phyloP scores from a whole-genome alignment of 2,329 filamentous ascomycete genomes.

The Rutstroemia sp. region DNA sequence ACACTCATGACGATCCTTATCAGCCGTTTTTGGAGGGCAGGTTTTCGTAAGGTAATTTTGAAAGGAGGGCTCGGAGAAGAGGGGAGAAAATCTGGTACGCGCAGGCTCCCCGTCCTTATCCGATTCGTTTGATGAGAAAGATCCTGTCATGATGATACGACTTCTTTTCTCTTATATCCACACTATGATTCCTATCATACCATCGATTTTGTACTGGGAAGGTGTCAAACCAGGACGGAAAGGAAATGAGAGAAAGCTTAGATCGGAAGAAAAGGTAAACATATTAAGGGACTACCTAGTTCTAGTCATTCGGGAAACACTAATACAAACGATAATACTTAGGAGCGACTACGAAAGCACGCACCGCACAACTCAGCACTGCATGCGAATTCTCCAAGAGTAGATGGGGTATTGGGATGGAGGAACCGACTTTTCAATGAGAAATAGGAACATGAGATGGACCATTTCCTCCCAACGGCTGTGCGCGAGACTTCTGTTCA shows the following conservation, averaged over 20 bases:
- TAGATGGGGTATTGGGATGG: no score
- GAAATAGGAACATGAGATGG: no score
- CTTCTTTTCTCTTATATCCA: not conserved
- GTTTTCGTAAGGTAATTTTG: not conserved
- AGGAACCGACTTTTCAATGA: no score
- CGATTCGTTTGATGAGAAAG: not conserved
- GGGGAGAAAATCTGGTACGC: not conserved
- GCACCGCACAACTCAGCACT: no score
- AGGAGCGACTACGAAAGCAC: not conserved
- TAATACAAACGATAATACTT: not conserved
- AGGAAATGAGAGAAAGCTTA: not conserved
- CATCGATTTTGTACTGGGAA: not conserved
- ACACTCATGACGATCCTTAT: conserved; percentile 1
- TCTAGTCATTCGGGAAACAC: not conserved
- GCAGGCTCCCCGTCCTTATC: not conserved
- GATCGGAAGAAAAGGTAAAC: not conserved
- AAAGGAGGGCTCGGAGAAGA: not conserved
- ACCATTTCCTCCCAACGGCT: no score
- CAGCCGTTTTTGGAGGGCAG: not conserved
- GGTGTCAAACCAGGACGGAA: not conserved
- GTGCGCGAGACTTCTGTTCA: no score
- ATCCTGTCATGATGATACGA: not conserved
- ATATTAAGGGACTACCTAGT: not conserved
- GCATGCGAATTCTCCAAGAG: no score
- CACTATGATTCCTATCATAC: not conserved